phyloP scores from a whole-genome alignment of 768 basidiomycete species.

The Sutorius australiensis region DNA sequence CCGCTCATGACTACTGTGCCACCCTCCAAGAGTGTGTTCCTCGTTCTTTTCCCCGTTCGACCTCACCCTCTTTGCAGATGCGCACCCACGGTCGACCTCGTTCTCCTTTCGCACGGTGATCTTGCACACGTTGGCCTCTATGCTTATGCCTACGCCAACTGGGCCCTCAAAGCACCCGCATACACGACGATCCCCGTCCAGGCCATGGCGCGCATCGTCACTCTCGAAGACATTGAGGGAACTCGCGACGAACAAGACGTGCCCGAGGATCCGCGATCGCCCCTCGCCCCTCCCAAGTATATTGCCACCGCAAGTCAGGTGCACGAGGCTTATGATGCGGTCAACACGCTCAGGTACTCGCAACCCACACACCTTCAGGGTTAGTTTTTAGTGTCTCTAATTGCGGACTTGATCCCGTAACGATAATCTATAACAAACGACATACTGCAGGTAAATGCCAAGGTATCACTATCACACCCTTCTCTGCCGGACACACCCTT shows the following conservation, averaged over 20 bases:
- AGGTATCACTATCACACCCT: conserved; percentile 91
- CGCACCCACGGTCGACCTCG: conserved; percentile 81
- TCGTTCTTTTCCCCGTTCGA: not conserved
- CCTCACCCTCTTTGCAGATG: conserved; percentile 41
- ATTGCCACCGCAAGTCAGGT: conserved; percentile 81
- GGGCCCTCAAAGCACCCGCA: conserved; percentile 85
- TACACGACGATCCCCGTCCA: conserved; percentile 95
- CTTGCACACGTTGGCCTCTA: conserved; percentile 87
- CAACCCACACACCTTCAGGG: conserved; percentile 95
- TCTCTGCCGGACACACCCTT: conserved; percentile 90
- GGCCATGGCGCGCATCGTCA: conserved; percentile 90
- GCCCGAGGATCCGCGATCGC: conserved; percentile 24
- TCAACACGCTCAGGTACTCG: conserved; percentile 91
- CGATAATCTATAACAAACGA: not conserved
- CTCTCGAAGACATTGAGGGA: conserved; percentile 82
- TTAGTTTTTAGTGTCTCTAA: conserved; percentile 32
- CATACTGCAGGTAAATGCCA: conserved; percentile 71
- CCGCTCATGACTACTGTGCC: conserved; percentile 52
- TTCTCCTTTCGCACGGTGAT: conserved; percentile 92
- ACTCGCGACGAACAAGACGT: conserved; percentile 73
- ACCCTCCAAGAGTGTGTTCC: conserved; percentile 60
- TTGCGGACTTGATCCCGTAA: conserved; percentile 1
- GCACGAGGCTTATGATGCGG: conserved; percentile 86
- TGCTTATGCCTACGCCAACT: conserved; percentile 84
- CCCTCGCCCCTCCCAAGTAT: conserved; percentile 40